A percentile compares a stretch with the other conserved stretches of the same genome.
These are phyloP conservation scores for Pythium volutum DNA, from an alignment of 352 stramenopile genomes.

Conservation along the genomic window DNA sequence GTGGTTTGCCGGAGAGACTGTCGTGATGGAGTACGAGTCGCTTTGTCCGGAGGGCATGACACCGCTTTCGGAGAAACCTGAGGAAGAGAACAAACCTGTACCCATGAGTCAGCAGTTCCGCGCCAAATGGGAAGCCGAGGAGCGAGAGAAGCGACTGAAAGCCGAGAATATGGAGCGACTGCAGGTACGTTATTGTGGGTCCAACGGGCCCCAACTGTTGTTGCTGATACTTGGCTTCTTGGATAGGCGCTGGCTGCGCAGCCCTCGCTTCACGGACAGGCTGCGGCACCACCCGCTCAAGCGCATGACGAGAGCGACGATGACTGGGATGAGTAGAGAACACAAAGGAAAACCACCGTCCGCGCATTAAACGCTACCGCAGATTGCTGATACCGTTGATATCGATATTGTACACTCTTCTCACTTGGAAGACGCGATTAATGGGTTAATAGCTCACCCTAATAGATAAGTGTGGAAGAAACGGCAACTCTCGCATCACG, in stretches of 20 bases:
- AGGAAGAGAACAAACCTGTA: conserved; percentile 33
- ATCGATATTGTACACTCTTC: conserved; percentile 22
- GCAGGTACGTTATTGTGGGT: conserved; percentile 32
- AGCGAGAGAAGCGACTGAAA: conserved; percentile 60
- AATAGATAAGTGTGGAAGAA: conserved; percentile 19
- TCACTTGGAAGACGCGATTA: conserved; percentile 8
- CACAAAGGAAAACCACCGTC: neutral
- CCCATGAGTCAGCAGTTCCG: conserved; percentile 69
- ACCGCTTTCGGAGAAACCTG: conserved; percentile 54
- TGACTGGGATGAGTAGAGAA: conserved; percentile 78
- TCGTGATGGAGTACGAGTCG: conserved; percentile 45
- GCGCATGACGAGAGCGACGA: conserved; percentile 56
- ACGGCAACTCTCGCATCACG: neutral
- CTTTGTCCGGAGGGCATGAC: conserved; percentile 60
- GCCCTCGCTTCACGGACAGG: conserved; percentile 64
- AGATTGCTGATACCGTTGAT: neutral
- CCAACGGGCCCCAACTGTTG: too few relatives aligned
- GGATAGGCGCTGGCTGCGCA: conserved; percentile 55
- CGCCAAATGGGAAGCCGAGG: conserved; percentile 48
- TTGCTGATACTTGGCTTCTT: neutral
- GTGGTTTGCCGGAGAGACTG: conserved; percentile 57
- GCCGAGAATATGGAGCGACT: conserved; percentile 67
- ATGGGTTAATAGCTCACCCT: neutral
- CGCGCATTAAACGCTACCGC: neutral
- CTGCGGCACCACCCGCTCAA: neutral